Base-by-base conservation (phyloP, 768 basidiomycete species). In the Boletus insuetus region DNA sequence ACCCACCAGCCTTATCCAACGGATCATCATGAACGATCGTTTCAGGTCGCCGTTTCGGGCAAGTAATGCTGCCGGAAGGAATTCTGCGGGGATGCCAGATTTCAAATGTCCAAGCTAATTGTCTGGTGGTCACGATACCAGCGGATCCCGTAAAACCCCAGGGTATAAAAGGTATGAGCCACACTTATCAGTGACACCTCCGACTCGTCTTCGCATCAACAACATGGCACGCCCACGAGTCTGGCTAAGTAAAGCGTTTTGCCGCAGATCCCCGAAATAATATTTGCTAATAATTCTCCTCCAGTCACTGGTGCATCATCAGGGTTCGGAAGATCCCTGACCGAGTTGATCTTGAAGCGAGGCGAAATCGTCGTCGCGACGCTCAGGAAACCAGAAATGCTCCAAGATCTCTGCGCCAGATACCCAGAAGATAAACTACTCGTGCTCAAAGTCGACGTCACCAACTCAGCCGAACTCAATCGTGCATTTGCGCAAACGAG, bases 361-460 rank as follows among this genome's bases (percentile, higher is more conserved):
- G 77, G 77, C 20, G 74, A 75, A 46, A 71, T 62, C 14, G 76
- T 61, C 38, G 69, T 78, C 44, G 78, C 79, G 6, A 77, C 79
- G 19, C 65, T 76, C 40, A 73, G 79, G 43, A 73, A 64, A 35
- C 76, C 78, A 2, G 69, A 61, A 19, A 37, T 49, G 7, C 65
- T 66, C 35, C 35, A 49, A 12, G 38, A 57, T 0, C 54, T 59
- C 32, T 39, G 46, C 1, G 22, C 38, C 14, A 20, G 2, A 16
- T 49, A 63, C 26, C n/a, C 61, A 13, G 26, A 43, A 35, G 51
- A 58, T 14, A 54, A 12, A n/a, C 22, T 66, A 10, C 61, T 64
- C 48, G 51, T 63, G 2, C 31, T 60, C 46, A 39, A 51, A 37
- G 41, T 66, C 8, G 55, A 65, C 6, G 54, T 64, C 8, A 54